These are phyloP conservation scores for Rhizopogon salebrosus DNA, from an alignment of 768 basidiomycete genomes.

Conservation along the genomic window DNA sequence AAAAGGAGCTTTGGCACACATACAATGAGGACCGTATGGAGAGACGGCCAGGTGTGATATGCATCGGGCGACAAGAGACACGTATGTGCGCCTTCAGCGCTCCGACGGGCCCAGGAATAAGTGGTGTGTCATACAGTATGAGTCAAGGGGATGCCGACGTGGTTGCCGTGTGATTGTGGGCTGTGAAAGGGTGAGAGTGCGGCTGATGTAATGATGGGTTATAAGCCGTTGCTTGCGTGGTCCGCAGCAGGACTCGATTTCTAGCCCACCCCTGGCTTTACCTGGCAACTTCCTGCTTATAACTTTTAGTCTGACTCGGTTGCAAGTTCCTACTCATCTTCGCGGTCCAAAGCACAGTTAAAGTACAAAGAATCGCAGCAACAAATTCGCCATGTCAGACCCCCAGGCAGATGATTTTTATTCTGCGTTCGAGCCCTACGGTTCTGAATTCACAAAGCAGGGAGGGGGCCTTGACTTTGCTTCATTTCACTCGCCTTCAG, in stretches of 20 bases:
- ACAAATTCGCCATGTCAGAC: constrained; percentile 24
- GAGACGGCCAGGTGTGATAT: no score
- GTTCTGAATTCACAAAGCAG: constrained; percentile 33
- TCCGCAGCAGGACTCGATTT: constrained; percentile 24
- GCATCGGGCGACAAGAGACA: no score
- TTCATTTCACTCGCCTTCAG: constrained; percentile 63
- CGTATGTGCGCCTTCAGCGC: neutral
- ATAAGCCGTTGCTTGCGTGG: constrained; percentile 29
- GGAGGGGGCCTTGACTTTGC: constrained; percentile 55
- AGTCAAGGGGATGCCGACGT: constrained; percentile 11
- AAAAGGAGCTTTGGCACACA: no score
- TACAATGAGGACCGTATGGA: no score
- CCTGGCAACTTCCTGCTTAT: constrained; percentile 4
- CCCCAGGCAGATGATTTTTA: constrained; percentile 26
- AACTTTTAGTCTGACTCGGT: constrained; percentile 11
- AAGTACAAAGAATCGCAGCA: constrained; percentile 19
- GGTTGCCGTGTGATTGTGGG: constrained; percentile 11
- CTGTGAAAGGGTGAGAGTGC: constrained; percentile 23
- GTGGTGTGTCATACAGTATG: constrained; percentile 12
- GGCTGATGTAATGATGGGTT: constrained; percentile 29
- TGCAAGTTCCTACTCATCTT: neutral
- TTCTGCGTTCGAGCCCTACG: constrained; percentile 30
- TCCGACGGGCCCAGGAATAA: neutral
- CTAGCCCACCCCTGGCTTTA: constrained; percentile 2
- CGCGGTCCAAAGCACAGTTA: constrained; percentile 11